Conservation (phyloP, 805 yeast genomes). For the Tetrapisispora nanseiensis region DNA sequence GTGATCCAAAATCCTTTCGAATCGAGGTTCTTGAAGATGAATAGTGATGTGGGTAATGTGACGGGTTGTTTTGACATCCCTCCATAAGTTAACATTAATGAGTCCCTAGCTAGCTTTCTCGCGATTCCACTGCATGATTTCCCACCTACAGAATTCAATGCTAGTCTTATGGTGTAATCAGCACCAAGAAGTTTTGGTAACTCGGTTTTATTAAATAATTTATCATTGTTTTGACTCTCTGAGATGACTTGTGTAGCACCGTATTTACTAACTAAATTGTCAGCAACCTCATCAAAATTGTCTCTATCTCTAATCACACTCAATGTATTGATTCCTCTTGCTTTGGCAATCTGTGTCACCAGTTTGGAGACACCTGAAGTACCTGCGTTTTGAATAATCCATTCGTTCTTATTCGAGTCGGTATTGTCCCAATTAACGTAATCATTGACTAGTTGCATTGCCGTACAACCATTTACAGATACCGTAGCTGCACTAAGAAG, state of each 20-base stretch:
- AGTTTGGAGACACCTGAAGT: constrained; percentile 90
- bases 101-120: constrained; percentile 66
- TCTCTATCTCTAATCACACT: constrained; percentile 83
- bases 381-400: constrained; percentile 95
- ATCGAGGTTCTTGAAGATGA: constrained; percentile 80
- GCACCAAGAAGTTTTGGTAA: constrained; percentile 34
- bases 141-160: constrained; percentile 91
- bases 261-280: constrained; percentile 42
- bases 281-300: constrained; percentile 51
- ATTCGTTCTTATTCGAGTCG: constrained; percentile 38
- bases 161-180: constrained; percentile 54
- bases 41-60: constrained; percentile 75
- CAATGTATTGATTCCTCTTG: constrained; percentile 72
- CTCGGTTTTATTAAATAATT: constrained; percentile 53
- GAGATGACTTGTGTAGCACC: constrained; percentile 88
- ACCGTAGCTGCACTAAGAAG: constrained; percentile 76
- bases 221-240: constrained; percentile 70
- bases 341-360: constrained; percentile 78
- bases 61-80: constrained; percentile 97
- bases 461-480: constrained; percentile 87
- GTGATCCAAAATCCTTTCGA: constrained; percentile 94
- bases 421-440: constrained; percentile 32
- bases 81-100: constrained; percentile 83
- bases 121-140: constrained; percentile 72
- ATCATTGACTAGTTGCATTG: constrained; percentile 75